These are phyloP conservation scores for Sisymbrium altissimum DNA, from an alignment of 345 rosid genomes.

Conservation along the genomic window DNA sequence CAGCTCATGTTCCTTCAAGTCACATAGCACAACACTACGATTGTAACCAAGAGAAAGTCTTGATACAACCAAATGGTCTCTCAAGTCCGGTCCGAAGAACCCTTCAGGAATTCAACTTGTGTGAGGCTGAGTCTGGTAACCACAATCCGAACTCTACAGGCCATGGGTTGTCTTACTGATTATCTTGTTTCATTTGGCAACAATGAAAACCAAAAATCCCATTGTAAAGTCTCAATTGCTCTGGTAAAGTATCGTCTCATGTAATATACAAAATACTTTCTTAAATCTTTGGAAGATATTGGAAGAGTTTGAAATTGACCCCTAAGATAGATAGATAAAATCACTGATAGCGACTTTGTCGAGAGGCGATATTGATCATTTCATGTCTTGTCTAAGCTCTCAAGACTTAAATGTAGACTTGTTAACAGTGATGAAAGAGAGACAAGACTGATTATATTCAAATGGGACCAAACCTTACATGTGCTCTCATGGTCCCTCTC, in stretches of 20 bases:
- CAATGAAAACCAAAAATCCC: background rate
- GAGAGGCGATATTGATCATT: constrained; percentile 3
- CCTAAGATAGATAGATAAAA: background rate
- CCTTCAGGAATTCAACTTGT: constrained; percentile 56
- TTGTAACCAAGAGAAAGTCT: constrained; percentile 40
- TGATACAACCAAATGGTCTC: constrained; percentile 42
- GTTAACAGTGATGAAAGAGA: constrained; percentile 23
- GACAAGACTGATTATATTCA: constrained; percentile 24
- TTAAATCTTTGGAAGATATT: background rate
- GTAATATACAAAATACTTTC: constrained; percentile 20
- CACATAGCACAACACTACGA: constrained; percentile 41
- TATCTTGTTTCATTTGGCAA: background rate
- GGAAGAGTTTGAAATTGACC: background rate
- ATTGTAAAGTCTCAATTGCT: constrained; percentile 25
- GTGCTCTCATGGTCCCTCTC: constrained; percentile 32
- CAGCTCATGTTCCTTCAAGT: constrained; percentile 38
- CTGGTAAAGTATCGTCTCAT: constrained; percentile 9
- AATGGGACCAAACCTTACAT: constrained; percentile 31
- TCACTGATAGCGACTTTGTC: constrained; percentile 24
- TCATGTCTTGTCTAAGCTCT: constrained; percentile 28
- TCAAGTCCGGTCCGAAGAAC: constrained; percentile 72
- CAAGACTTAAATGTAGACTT: constrained; percentile 28
- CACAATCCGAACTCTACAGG: constrained; percentile 16
- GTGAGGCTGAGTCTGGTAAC: constrained; percentile 26
- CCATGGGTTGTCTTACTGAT: background rate